These are phyloP conservation scores for Phlebiopsis gigantea DNA, from an alignment of 768 basidiomycete species.

Conservation along the genomic window DNA sequence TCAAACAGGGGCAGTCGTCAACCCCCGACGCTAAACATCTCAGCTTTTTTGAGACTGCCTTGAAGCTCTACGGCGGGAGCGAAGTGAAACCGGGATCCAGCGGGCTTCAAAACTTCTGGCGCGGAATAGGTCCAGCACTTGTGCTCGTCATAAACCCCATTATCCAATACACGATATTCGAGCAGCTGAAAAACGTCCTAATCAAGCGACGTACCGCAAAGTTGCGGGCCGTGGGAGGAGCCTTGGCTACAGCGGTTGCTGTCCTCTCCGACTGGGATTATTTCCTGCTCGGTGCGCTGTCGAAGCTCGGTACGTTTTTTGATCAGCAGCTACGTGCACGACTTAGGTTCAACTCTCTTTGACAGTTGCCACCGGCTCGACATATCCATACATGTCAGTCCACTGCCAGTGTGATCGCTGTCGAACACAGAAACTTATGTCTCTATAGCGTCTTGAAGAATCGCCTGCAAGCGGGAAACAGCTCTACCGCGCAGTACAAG, in stretches of 20 bases:
- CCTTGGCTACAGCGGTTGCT: slow-evolving; percentile 33
- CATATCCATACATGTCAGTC: slow-evolving; percentile 72
- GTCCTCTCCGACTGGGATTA: slow-evolving; percentile 81
- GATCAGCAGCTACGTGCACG: not conserved
- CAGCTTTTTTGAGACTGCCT: slow-evolving; percentile 63
- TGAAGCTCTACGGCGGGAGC: slow-evolving; percentile 67
- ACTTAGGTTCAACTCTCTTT: not conserved
- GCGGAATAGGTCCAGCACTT: slow-evolving; percentile 91
- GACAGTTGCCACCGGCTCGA: slow-evolving; percentile 43
- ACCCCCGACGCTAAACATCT: slow-evolving; percentile 49
- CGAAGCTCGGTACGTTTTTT: slow-evolving; percentile 66
- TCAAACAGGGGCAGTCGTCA: slow-evolving; percentile 21
- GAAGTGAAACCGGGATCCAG: slow-evolving; percentile 28
- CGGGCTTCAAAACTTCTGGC: slow-evolving; percentile 50
- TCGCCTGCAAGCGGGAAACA: slow-evolving; percentile 71
- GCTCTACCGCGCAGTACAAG: slow-evolving; percentile 61
- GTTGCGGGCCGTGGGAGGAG: slow-evolving; percentile 41
- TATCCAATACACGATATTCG: slow-evolving; percentile 90
- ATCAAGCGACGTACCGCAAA: slow-evolving; percentile 55
- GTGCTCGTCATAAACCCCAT: slow-evolving; percentile 93
- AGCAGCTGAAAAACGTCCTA: slow-evolving; percentile 87
- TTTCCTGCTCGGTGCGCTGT: slow-evolving; percentile 91
- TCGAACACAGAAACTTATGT: not conserved
- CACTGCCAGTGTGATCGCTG: not conserved
- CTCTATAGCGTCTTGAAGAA: slow-evolving; percentile 63